phyloP scores from a whole-genome alignment of 768 basidiomycete genomes.

The Tulasnella sp. region DNA sequence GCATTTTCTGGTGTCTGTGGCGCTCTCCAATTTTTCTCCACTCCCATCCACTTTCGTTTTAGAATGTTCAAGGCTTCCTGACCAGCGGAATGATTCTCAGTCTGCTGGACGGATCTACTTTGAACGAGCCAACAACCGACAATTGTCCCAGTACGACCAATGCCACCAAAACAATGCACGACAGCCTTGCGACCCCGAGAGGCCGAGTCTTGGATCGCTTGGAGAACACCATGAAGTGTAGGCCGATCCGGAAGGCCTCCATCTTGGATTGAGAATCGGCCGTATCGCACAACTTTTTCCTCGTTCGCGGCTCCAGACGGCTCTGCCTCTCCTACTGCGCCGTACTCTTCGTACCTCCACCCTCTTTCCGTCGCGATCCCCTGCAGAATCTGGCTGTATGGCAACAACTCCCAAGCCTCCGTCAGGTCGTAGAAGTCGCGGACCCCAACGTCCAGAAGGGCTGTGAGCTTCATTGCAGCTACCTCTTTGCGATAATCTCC shows the following conservation, averaged over 20 bases:
- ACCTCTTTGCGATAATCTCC: background rate
- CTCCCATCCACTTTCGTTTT: background rate
- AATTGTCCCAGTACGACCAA: slow-evolving; percentile 3
- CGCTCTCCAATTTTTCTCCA: slow-evolving; percentile 6
- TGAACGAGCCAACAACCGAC: slow-evolving; percentile 10
- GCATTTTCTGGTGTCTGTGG: slow-evolving; percentile 4
- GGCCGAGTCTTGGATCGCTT: background rate
- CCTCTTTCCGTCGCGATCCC: background rate
- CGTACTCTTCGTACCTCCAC: background rate
- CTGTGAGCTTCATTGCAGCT: background rate
- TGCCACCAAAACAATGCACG: slow-evolving; percentile 8
- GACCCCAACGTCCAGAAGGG: slow-evolving; percentile 1
- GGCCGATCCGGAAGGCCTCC: background rate
- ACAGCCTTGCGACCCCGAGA: background rate
- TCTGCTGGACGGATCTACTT: background rate
- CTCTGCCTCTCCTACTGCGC: background rate
- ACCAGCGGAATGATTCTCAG: background rate
- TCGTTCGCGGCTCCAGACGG: too few relatives aligned
- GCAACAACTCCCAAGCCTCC: background rate
- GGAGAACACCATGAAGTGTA: background rate
- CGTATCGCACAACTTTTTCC: background rate
- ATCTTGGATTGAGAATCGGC: slow-evolving; percentile 4
- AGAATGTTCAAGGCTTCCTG: background rate
- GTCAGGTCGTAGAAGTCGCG: slow-evolving; percentile 11
- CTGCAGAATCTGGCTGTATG: background rate